These are phyloP conservation scores for Diaporthe citrichinensis DNA, from an alignment of 2,329 filamentous ascomycete species.

Conservation along the genomic window DNA sequence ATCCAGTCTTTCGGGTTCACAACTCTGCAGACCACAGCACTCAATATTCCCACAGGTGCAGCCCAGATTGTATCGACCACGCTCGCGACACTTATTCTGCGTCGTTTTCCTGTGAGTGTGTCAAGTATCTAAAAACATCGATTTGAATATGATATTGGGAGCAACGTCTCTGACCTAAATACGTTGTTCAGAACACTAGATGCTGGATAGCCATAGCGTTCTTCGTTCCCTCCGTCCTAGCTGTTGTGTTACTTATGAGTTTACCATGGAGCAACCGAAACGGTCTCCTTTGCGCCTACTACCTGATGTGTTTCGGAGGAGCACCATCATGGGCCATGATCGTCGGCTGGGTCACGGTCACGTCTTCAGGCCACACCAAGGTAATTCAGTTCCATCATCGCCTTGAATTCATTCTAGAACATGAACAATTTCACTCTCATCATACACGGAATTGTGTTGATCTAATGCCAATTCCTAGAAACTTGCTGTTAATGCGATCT, in stretches of 20 bases:
- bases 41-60: slow-evolving; percentile 16
- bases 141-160: no score
- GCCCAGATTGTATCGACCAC: slow-evolving; percentile 12
- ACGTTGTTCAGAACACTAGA: neutral
- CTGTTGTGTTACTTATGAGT: slow-evolving; percentile 7
- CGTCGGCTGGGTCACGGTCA: slow-evolving; percentile 13
- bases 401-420: neutral
- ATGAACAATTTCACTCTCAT: no score
- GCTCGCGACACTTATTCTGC: slow-evolving; percentile 6
- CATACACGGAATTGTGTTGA: neutral
- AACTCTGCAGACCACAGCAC: slow-evolving; percentile 17
- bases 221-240: slow-evolving; percentile 6
- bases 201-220: slow-evolving; percentile 19
- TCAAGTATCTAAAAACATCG: neutral
- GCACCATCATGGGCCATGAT: slow-evolving; percentile 27
- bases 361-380: slow-evolving; percentile 25
- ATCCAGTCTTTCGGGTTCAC: slow-evolving; percentile 26
- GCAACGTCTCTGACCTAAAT: neutral
- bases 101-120: slow-evolving; percentile 1
- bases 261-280: slow-evolving; percentile 11
- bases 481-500: slow-evolving; percentile 14
- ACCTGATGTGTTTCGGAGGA: slow-evolving; percentile 20
- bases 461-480: neutral
- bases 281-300: slow-evolving; percentile 3
- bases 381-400: neutral